These are phyloP conservation scores for Candida alai DNA, from an alignment of 805 yeast genomes.

Conservation along the genomic window DNA sequence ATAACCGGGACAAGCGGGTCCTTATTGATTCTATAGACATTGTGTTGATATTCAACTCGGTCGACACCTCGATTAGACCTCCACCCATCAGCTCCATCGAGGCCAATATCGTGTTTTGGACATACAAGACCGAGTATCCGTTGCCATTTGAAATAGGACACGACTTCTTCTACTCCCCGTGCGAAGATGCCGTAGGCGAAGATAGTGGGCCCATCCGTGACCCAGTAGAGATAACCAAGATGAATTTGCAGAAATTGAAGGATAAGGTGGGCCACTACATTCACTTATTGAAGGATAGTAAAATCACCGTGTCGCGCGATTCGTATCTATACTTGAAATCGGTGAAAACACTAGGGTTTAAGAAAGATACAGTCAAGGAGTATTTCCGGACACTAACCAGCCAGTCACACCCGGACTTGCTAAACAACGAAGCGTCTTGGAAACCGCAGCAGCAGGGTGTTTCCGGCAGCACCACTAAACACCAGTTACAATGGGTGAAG, in stretches of 20 bases:
- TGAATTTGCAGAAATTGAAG: conserved; percentile 32
- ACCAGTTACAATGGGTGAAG: conserved; percentile 23
- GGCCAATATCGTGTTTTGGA: conserved; percentile 36
- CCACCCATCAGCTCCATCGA: conserved; percentile 34
- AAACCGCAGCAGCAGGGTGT: conserved; percentile 16
- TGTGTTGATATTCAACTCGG: conserved; percentile 24
- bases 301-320: conserved; percentile 28
- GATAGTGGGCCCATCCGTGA: conserved; percentile 18
- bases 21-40: conserved; percentile 21
- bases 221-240: conserved; percentile 28
- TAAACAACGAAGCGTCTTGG: conserved; percentile 27
- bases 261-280: conserved; percentile 31
- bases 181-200: conserved; percentile 9
- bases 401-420: conserved; percentile 19
- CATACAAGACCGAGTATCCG: conserved; percentile 38
- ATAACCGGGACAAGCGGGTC: conserved; percentile 25
- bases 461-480: conserved; percentile 7
- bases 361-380: conserved; percentile 38
- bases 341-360: conserved; percentile 33
- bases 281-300: conserved; percentile 31
- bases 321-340: conserved; percentile 36
- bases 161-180: conserved; percentile 37
- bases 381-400: conserved; percentile 28
- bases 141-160: conserved; percentile 36
- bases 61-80: conserved; percentile 21